phyloP scores from a whole-genome alignment of 2,329 filamentous ascomycete species.

The Fusarium paranaense region DNA sequence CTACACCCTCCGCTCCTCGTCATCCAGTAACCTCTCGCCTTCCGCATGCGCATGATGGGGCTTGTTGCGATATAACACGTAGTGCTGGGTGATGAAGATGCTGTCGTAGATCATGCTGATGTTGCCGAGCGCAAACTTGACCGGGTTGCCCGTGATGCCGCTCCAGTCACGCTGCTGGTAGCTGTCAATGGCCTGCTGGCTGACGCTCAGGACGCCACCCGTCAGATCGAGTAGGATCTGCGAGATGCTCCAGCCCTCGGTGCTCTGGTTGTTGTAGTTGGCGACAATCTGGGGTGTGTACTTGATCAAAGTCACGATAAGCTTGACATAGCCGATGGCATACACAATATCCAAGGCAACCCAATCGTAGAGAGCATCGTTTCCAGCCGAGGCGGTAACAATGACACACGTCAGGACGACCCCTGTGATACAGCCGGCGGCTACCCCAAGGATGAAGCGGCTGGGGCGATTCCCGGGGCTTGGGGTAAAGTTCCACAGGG shows the following conservation, averaged over 20 bases:
- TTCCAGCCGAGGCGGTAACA: slow-evolving; percentile 54
- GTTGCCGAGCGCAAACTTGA: slow-evolving; percentile 89
- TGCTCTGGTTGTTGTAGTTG: slow-evolving; percentile 88
- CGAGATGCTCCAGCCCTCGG: slow-evolving; percentile 86
- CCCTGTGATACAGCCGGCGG: slow-evolving; percentile 74
- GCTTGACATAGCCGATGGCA: slow-evolving; percentile 87
- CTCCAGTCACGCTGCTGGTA: slow-evolving; percentile 88
- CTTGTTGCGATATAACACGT: slow-evolving; percentile 72
- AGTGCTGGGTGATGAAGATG: slow-evolving; percentile 91
- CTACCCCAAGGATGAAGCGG: slow-evolving; percentile 74
- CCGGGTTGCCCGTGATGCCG: slow-evolving; percentile 89
- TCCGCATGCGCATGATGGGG: slow-evolving; percentile 31
- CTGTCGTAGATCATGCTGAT: slow-evolving; percentile 88
- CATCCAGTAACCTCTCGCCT: slow-evolving; percentile 44
- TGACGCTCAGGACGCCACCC: slow-evolving; percentile 84
- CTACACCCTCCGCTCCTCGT: slow-evolving; percentile 45
- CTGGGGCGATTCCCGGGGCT: slow-evolving; percentile 67
- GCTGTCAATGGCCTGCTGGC: slow-evolving; percentile 87
- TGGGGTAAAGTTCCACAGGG: slow-evolving; percentile 80
- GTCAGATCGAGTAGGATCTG: slow-evolving; percentile 86
- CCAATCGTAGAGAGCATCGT: slow-evolving; percentile 62
- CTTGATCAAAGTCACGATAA: slow-evolving; percentile 89
- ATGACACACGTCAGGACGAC: slow-evolving; percentile 64
- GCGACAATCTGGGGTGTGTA: slow-evolving; percentile 88
- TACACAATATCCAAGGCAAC: slow-evolving; percentile 73